phyloP scores from a whole-genome alignment of 345 rosid genomes.

The Pugionium cornutum region DNA sequence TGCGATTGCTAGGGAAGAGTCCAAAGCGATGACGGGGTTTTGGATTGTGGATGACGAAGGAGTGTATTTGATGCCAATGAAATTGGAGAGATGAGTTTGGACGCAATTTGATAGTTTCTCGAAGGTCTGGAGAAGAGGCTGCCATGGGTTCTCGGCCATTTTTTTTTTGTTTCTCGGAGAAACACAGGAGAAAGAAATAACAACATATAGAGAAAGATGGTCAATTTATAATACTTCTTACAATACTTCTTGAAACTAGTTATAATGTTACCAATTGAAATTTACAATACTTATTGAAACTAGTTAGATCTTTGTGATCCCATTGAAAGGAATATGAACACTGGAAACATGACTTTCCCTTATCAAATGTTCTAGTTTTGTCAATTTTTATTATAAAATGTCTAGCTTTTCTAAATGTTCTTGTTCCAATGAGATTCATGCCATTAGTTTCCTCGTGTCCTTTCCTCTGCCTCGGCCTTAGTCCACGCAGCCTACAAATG shows the following conservation, averaged over 20 bases:
- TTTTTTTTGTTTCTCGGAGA: not conserved
- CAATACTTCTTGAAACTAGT: too few species aligned
- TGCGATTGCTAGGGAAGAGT: slow-evolving; percentile 39
- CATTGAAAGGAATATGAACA: slow-evolving; percentile 1
- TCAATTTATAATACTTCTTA: too few species aligned
- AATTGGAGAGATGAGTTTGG: slow-evolving; percentile 58
- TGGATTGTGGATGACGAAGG: slow-evolving; percentile 23
- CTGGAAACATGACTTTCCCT: not conserved
- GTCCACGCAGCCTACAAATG: slow-evolving; percentile 76
- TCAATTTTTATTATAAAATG: slow-evolving; percentile 3
- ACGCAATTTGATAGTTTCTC: slow-evolving; percentile 52
- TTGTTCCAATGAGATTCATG: slow-evolving; percentile 15
- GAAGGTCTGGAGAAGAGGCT: slow-evolving; percentile 46
- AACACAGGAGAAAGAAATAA: not conserved
- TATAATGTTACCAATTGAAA: not conserved
- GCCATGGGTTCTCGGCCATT: slow-evolving; percentile 64
- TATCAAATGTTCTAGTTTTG: not conserved
- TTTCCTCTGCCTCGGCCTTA: slow-evolving; percentile 85
- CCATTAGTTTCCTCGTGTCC: slow-evolving; percentile 40
- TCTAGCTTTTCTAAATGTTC: not conserved
- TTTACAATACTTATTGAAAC: slow-evolving; percentile 11
- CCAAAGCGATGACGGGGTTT: slow-evolving; percentile 42
- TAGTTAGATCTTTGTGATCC: slow-evolving; percentile 1
- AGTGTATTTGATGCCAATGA: slow-evolving; percentile 34
- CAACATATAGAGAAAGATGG: not conserved